Percentiles rank a stretch among this genome's conserved stretches.
Conservation (phyloP, 2,329 filamentous ascomycete species). For the Claviceps maximensis region DNA sequence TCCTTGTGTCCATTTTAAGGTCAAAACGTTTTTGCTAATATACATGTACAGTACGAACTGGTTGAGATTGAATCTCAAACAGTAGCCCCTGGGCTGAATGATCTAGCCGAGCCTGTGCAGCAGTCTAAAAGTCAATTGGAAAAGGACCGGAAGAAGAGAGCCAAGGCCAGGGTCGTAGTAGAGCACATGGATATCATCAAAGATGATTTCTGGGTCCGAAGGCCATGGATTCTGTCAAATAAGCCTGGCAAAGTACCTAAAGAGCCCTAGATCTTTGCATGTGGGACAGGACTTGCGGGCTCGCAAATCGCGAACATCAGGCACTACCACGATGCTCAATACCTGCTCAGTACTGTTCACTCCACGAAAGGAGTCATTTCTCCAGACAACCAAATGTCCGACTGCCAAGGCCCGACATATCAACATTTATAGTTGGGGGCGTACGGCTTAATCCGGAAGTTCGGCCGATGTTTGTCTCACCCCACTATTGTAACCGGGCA, state of each 20-base stretch:
- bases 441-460: not conserved
- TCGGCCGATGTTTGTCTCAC: not conserved
- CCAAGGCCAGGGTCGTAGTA: conserved; percentile 68
- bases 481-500: not conserved
- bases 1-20: not conserved
- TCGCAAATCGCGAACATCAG: not conserved
- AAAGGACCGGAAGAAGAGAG: conserved; percentile 66
- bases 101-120: conserved; percentile 36
- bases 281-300: not conserved
- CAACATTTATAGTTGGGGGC: not conserved
- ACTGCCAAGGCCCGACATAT: not conserved
- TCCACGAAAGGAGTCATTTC: not conserved
- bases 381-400: not conserved
- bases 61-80: conserved; percentile 44
- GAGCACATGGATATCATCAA: conserved; percentile 91
- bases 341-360: no score
- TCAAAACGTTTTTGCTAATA: not conserved
- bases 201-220: conserved; percentile 80
- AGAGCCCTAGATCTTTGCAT: conserved; percentile 26
- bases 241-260: conserved; percentile 60
- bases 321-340: not conserved
- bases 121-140: conserved; percentile 71
- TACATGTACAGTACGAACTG: conserved; percentile 57
- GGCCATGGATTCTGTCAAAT: conserved; percentile 73
- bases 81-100: conserved; percentile 31